These are phyloP conservation scores for Yamadazyma philogaea DNA, from an alignment of 805 yeast genomes.

Conservation along the genomic window DNA sequence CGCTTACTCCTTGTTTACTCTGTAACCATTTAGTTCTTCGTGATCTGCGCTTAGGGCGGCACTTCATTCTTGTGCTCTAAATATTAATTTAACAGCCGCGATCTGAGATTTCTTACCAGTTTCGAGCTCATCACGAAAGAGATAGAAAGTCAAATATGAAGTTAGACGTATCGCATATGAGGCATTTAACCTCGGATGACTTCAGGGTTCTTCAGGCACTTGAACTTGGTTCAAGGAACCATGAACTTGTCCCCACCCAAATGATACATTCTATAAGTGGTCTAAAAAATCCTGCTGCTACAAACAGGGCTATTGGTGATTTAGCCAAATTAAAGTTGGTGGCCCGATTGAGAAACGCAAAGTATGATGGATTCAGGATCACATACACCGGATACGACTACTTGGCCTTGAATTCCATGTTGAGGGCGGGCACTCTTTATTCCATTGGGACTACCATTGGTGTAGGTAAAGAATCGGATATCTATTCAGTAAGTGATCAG, in stretches of 20 bases:
- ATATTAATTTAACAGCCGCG: constrained; percentile 3
- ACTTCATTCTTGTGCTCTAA: background rate
- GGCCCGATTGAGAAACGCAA: constrained; percentile 79
- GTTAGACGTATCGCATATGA: constrained; percentile 88
- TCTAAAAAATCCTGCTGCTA: constrained; percentile 68
- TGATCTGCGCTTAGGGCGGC: background rate
- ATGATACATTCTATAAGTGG: constrained; percentile 80
- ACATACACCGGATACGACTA: constrained; percentile 91
- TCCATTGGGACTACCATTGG: constrained; percentile 88
- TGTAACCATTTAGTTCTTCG: background rate
- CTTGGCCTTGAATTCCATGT: constrained; percentile 81
- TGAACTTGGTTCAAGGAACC: constrained; percentile 87
- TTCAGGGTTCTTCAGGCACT: constrained; percentile 85
- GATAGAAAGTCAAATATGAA: constrained; percentile 52
- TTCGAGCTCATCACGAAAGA: constrained; percentile 1
- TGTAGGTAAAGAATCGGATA: constrained; percentile 97
- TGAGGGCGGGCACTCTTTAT: constrained; percentile 67
- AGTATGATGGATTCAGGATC: constrained; percentile 89
- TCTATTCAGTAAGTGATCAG: constrained; percentile 73
- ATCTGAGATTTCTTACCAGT: background rate
- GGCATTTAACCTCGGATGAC: constrained; percentile 88
- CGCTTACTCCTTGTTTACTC: background rate
- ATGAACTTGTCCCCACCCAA: constrained; percentile 89
- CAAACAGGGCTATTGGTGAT: constrained; percentile 76
- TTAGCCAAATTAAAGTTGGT: constrained; percentile 83